Base-by-base conservation (phyloP, 306 rosid genomes). In the Casuarina cunninghamiana region DNA sequence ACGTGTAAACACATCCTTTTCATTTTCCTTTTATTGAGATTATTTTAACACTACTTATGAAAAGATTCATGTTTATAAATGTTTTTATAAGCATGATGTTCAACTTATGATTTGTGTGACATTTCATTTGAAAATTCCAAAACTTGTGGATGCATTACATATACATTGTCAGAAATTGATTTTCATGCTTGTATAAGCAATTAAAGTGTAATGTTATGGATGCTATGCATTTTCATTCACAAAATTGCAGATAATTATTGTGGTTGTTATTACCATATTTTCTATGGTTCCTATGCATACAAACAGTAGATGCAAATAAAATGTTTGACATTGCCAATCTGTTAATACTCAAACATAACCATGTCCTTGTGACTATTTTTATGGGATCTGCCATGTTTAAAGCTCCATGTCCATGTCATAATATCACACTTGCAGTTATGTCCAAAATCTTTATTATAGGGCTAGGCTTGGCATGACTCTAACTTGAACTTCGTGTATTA, bases 1-100 rank as follows among this genome's bases (percentile, higher is more conserved):
- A 17, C 60, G 41, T 75, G 60, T 75, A 75, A 66, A 41, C 10
- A 8, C 51, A 17, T 76, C 32, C 6, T 57, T 70, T 21, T 42
- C 8, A 26, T 50, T 43, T 5, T 43, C 53, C 63, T 72, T 63
- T 26, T 16, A 55, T 16, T 71, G 49, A 49, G 3, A 16, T n/a
- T 21, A 71, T 26, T 65, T 21, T 55, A 69, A 10, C 49, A n/a
- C 2, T n/a, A 55, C 17, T 45, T 19, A 35, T 37, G 51, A 48
- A 48, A 8, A 48, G 51, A 10, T 48, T 48, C 11, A 6, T 53
- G 35, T 45, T 41, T 3, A 53, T 53, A 46, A 46, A 9, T 53
- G 3, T 42, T 44, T 69, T 21, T 12, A 42, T 9, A 54, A 53
- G 44, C 26, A 68, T 41, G 75, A 54, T 44, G 16, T 17, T 19